Percentiles rank a stretch among this genome's conserved stretches.
phyloP scores from a whole-genome alignment of 495 filamentous ascomycete species.

The Parathielavia appendiculata region DNA sequence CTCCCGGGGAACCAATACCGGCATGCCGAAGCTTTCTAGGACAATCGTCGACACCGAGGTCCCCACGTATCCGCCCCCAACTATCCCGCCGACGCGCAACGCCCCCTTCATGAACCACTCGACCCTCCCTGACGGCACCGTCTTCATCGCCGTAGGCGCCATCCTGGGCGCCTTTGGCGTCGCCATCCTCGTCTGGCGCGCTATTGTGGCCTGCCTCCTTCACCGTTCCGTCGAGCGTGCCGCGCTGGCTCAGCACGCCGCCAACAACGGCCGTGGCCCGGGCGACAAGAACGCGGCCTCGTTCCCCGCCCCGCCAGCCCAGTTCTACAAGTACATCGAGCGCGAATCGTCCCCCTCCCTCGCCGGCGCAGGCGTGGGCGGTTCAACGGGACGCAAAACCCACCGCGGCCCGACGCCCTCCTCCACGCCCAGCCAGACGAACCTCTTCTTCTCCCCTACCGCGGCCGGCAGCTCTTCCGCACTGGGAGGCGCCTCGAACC shows the following conservation, averaged over 20 bases:
- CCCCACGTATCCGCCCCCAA: conserved; percentile 54
- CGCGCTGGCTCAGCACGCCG: conserved; percentile 60
- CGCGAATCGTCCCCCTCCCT: conserved; percentile 57
- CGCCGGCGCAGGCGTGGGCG: conserved; percentile 41
- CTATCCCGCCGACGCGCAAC: conserved; percentile 72
- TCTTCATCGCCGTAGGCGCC: conserved; percentile 92
- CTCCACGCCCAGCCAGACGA: conserved; percentile 46
- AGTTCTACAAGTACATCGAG: conserved; percentile 55
- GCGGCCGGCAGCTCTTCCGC: conserved; percentile 45
- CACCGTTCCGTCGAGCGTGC: conserved; percentile 84
- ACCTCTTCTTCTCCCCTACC: conserved; percentile 92
- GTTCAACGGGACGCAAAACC: conserved; percentile 32
- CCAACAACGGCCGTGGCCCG: conserved; percentile 39
- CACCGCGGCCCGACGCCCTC: conserved; percentile 42
- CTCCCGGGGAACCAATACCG: conserved; percentile 21
- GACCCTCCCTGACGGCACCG: conserved; percentile 84
- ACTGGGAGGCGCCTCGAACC: conserved; percentile 45
- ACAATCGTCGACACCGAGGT: conserved; percentile 29
- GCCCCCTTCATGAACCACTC: conserved; percentile 96
- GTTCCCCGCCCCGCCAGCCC: conserved; percentile 46
- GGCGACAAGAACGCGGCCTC: conserved; percentile 46
- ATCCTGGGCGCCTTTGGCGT: conserved; percentile 76
- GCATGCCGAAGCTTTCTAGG: conserved; percentile 47
- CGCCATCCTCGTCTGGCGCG: conserved; percentile 80
- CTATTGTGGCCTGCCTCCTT: conserved; percentile 82